Evolutionary conservation across 2,329 filamentous ascomycete genomes (phyloP), one percentile per base, ranked within the genome.

Genomic region (Colletotrichum shisoi): DNA sequence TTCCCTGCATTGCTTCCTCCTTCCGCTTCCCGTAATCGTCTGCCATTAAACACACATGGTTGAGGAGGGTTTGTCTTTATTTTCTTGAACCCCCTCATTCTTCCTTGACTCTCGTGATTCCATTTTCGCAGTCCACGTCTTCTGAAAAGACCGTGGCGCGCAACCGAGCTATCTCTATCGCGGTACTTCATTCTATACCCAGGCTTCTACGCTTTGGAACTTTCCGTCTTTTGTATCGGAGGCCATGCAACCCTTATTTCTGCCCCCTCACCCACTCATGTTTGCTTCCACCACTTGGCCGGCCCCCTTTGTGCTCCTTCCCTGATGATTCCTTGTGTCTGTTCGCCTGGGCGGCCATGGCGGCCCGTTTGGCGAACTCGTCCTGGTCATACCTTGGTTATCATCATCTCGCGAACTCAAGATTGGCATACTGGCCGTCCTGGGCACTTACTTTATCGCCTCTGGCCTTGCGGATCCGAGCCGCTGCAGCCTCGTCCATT

Each of bases 401-500:
- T 51, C 15, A 57, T 37, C 42, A 31, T 42, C 13, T 40, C 8
- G 42, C 8, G 31, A 42, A 53, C 21, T 17, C 42, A 42, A 3
- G 46, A 27, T 19, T 17, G 12, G 21, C 17, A 21, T 13, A 46
- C 21, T 9, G 27, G 15, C 9, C 31, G 19, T 34, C 13, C 24
- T 17, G 13, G 19, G 19, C 8, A 70, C 73, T 68, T 70, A 81
- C 80, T 69, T 79, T 78, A 17, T 76, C 76, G 13, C 81, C 81
- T 44, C 77, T 75, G 4, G 80, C 76, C 64, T 76, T 80, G 39
- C 75, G 74, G 67, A 82, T 83, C 58, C 80, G 75, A 54, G 77
- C 77, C 3, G 77, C 80, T 5, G 78, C 77, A 17, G 76, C 76
- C 3, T 79, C 75, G 69, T 82, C 79, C 80, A 82, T 83, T 68